phyloP scores from a whole-genome alignment of 768 basidiomycete species.

The Suillus luteus region DNA sequence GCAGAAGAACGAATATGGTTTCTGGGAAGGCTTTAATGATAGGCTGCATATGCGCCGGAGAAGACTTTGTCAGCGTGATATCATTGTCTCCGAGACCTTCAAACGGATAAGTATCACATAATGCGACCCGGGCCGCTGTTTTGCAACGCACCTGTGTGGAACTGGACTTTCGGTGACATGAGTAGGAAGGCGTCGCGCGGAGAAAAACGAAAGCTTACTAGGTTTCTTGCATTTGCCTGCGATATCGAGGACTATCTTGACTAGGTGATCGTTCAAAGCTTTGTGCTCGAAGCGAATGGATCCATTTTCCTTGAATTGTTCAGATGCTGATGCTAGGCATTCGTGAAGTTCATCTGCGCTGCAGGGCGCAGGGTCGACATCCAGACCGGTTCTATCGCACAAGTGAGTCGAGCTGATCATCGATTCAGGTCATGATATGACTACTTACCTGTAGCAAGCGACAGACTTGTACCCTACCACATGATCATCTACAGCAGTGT shows the following conservation, averaged over 20 bases:
- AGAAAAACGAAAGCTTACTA: constrained; percentile 40
- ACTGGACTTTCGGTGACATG: constrained; percentile 58
- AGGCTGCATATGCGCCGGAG: constrained; percentile 68
- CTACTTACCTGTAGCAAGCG: constrained; percentile 56
- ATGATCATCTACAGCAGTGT: constrained; percentile 42
- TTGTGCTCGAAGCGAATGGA: constrained; percentile 61
- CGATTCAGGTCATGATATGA: not conserved
- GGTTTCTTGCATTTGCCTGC: constrained; percentile 59
- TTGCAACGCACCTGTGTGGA: constrained; percentile 58
- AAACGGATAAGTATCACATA: constrained; percentile 1
- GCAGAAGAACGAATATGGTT: constrained; percentile 67
- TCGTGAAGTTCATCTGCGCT: constrained; percentile 32
- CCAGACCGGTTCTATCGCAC: constrained; percentile 57
- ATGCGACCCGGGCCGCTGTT: too few relatives aligned
- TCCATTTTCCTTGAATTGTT: constrained; percentile 37
- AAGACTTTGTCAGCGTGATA: constrained; percentile 55
- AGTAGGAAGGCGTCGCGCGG: not conserved
- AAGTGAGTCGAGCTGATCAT: not conserved
- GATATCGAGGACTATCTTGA: constrained; percentile 54
- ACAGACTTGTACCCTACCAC: constrained; percentile 78
- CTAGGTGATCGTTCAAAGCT: constrained; percentile 65
- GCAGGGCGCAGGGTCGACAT: constrained; percentile 41
- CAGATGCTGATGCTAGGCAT: constrained; percentile 34
- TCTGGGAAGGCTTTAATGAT: constrained; percentile 64
- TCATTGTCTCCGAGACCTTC: constrained; percentile 71